Evolutionary conservation across 495 filamentous ascomycete species (phyloP), one percentile per base, ranked within the genome.

Genomic region (Penicillium longicatenatum): DNA sequence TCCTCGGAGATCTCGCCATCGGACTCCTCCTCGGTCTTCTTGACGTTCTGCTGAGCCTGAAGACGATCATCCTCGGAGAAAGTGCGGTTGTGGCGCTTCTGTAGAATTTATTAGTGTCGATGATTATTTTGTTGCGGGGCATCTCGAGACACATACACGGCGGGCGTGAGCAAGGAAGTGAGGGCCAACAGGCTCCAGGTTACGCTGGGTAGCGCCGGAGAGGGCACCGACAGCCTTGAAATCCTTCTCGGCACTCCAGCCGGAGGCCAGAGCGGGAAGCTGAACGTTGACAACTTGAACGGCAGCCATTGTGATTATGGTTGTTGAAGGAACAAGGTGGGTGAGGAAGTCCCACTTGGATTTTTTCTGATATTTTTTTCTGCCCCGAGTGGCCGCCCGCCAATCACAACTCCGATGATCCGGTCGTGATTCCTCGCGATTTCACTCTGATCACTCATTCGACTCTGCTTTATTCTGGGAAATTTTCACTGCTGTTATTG

Each of bases 51-150:
- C 76, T 93, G 89, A 26, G 94, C 94, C 75, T 97, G 91, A 67
- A 98, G 93, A 51, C 92, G 87, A 71, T 98, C 94, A 78, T 98
- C 94, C 74, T 98, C 94, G 66, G 92, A 96, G 79, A 98, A 98
- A 54, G 94, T 98, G 64, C 94, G 91, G 77, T 93, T 86, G 79
- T 98, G 94, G 58, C 93, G 91, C 74, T 87, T 89, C 84, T 89
- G 64, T 60, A 62, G 19, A 22, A 44, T 45, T 60, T 67, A 58
- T 71, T 69, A 75, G 64, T 33, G 39, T 6, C 4, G 21, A 50
- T 9, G 31, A 35, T 35, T 11, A 50, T 8, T 20, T 45, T 6
- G 43, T 59, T 54, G 11, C 53, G 43, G 43, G 53, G 53, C 52
- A 22, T 22, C 21, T 22, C 9, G 21, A 29, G 43, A 41, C 26